Evolutionary conservation across 2,329 filamentous ascomycete genomes (phyloP), one percentile per base, ranked within the genome.

Genomic region (Drechslerella coelobrocha): DNA sequence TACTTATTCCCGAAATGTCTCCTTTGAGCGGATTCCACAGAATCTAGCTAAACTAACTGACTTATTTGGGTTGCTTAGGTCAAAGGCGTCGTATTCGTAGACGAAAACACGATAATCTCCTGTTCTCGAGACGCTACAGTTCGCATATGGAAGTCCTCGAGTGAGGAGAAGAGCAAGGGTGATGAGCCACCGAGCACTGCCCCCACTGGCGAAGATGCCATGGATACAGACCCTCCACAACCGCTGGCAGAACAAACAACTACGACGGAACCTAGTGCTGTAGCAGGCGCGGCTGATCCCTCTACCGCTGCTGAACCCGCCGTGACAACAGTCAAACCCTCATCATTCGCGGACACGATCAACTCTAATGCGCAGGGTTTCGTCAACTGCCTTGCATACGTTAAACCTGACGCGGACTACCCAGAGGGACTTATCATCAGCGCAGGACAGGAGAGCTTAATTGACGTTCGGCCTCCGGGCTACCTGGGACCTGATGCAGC

Each of bases 121-220:
- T 91, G 91, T 34, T 97, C 94, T 50, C 86, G 94, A 80, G 94
- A 99, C 81, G 89, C 89, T 76, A 95, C 91, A 14, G 92, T 97
- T 59, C 88, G 93, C 52, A 81, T 90, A 74, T 99, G 94, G 94
- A 88, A 86, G 34, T 21, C 63, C 8, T 17, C 60, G 5, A 27
- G 24, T 0, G 48, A 68, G 23, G 48, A 55, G 37, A 27, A 8
- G 9, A 21, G 14, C 8, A 50, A 56, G 12, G 39, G 17, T 14
- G 26, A 12, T 12, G 29, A 34, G 27, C 29, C 47, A 29, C 17
- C 26, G 23, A 2, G 27, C 8, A 17, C 27, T 26, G 17, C 23
- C n/a, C 0, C 27, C 21, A 29, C 29, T n/a, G 47, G 27, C 17
- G 74, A 86, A 87, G 66, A 82, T 23, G 47, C 52, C 8, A 71